These are phyloP conservation scores for Artemisia annua DNA, from an alignment of 129 eudicot genomes.

Conservation along the genomic window DNA sequence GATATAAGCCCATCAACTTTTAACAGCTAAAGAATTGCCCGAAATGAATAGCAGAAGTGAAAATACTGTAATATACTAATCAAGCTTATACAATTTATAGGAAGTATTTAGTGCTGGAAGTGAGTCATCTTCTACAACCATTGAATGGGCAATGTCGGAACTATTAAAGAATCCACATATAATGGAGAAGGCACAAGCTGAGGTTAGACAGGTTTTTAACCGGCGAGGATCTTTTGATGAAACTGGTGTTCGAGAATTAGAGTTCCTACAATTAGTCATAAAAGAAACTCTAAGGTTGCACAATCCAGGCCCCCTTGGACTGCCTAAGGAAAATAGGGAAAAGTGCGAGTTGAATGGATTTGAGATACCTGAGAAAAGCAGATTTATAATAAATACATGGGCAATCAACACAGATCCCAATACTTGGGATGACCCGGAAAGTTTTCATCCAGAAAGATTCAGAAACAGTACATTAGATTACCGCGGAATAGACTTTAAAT, in stretches of 20 bases:
- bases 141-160: constrained; percentile 29
- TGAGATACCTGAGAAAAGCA: constrained; percentile 21
- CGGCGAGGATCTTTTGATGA: constrained; percentile 2
- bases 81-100: constrained; percentile 6
- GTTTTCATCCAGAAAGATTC: constrained; percentile 21
- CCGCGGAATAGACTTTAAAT: constrained; percentile 19
- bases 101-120: constrained; percentile 28
- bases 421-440: constrained; percentile 26
- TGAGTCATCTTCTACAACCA: constrained; percentile 17
- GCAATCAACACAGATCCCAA: constrained; percentile 17
- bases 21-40: too few species aligned
- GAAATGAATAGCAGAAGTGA: too few species aligned
- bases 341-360: constrained; percentile 13
- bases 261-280: constrained; percentile 21
- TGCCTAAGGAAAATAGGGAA: constrained; percentile 22
- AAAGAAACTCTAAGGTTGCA: constrained; percentile 25
- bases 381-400: constrained; percentile 21
- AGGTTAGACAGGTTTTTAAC: constrained; percentile 12
- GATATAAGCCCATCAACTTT: background rate
- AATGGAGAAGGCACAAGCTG: constrained; percentile 23
- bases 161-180: constrained; percentile 22
- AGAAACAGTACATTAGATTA: constrained; percentile 22
- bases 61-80: background rate
- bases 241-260: constrained; percentile 7
- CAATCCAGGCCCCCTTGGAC: constrained; percentile 18